Base-by-base conservation (phyloP, 441 rosid genomes). In the Corymbia citriodora region DNA sequence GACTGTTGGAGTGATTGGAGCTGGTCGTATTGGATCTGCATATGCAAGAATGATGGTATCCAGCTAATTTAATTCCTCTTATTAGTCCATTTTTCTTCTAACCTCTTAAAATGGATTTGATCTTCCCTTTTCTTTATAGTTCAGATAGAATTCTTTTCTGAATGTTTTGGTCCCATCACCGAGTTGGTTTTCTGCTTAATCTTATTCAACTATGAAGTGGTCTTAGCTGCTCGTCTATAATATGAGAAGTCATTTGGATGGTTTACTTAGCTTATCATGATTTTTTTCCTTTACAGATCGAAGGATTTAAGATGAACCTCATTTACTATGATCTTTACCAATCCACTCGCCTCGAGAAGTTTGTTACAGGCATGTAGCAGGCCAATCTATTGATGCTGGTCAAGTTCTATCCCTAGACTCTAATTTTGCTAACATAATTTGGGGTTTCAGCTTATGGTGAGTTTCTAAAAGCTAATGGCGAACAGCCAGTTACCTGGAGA, bases 261-360 rank as follows among this genome's bases (percentile, higher is more conserved):
- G 61, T n/a, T 55, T 87, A 18, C 70, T 29, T 87, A 19, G 50
- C 31, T 55, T 36, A 48, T 68, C 14, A 12, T 81, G 81, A 21
- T 57, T 48, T 16, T 16, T 79, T 74, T 87, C 17, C 68, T 36
- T 82, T n/a, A 91, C 92, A 97, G 99, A 95, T 98, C 21, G 99
- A 97, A 92, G 99, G 99, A 88, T 98, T 98, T 95, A 97, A 98
- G 94, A 98, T 98, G 99, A 98, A 98, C 93, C 96, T 98, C 74
- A 96, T 98, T 85, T 97, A 97, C 94, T 98, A 88, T 92, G 99
- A 98, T 93, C 95, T 98, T 55, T 98, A 98, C 93, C 99, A 96
- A 91, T 90, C 99, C 79, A 97, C 99, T 33, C 96, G 99, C 89
- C 95, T 98, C 36, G 99, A 97, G 93, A 98, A 98, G 91, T 97